Base-by-base conservation (phyloP, 2,329 filamentous ascomycete genomes). In the Colletotrichum tofieldiae region DNA sequence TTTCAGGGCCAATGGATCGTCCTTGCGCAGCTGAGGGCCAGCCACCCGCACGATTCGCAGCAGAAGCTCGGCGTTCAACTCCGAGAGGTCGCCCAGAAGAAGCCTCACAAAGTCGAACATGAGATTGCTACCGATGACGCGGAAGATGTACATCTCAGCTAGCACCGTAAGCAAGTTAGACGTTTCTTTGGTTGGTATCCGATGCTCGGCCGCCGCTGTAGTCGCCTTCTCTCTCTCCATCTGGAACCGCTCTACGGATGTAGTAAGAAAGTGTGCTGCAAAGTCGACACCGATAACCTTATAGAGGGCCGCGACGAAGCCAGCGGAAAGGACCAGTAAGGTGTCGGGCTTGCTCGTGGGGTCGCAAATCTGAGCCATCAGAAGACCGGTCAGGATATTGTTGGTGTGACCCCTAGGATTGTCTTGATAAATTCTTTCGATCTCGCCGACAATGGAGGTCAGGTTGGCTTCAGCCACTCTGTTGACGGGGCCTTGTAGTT, bases 381-480 rank as follows among this genome's bases (percentile, higher is more conserved):
- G 85, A 1, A 96, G 86, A 73, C 95, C 91, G 3, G 95, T 90
- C 2, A 98, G 85, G 0, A 91, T 92, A 1, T 93, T 92, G 0
- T 94, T 98, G 56, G 98, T 94, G 77, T 95, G 91, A 73, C 96
- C 94, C n/a, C 96, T 91, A 0, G 96, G 92, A 76, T 97, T 91
- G 52, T 92, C 91, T 66, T 92, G 89, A 79, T 98, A 99, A 1
- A 98, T 85, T 73, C 92, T 91, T 78, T 97, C 94, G 41, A 98
- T 87, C 23, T 97, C 93, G 54, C 89, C 89, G 4, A 98, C 84
- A 65, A 98, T 97, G 2, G 94, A 93, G 7, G 97, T 82, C 74
- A 99, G 86, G 77, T 96, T 98, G 47, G 94, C 91, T 79, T 98
- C 96, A 0, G 96, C 98, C 41, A 99, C 87, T 79, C 96, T 93